These are phyloP conservation scores for Citrus hindsii DNA, from an alignment of 345 rosid genomes.

Conservation along the genomic window DNA sequence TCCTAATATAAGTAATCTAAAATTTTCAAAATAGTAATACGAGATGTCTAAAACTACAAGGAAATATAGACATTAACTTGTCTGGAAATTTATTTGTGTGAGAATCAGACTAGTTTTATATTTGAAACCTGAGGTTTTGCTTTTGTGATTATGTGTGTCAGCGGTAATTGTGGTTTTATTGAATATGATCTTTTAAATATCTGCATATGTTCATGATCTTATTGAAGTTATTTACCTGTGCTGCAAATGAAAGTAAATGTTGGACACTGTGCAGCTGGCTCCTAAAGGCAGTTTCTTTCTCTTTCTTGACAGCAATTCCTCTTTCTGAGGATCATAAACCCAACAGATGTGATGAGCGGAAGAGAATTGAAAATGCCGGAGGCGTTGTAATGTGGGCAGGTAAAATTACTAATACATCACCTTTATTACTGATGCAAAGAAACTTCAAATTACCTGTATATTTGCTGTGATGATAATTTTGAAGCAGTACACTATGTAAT, in stretches of 20 bases:
- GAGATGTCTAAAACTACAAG: not conserved
- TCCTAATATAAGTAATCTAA: no score
- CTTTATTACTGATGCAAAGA: not conserved
- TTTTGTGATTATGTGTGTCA: not conserved
- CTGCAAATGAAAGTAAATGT: not conserved
- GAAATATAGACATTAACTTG: not conserved
- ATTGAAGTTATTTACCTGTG: not conserved
- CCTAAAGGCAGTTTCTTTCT: conserved; percentile 14
- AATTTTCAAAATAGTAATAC: not conserved
- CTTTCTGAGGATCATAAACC: conserved; percentile 99
- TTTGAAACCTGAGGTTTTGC: not conserved
- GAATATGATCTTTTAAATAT: not conserved
- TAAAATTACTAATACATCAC: conserved; percentile 23
- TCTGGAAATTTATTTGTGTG: not conserved
- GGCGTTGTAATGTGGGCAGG: conserved; percentile 99
- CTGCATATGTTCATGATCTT: not conserved
- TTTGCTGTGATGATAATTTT: not conserved
- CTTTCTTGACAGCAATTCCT: conserved; percentile 62
- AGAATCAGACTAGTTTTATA: not conserved
- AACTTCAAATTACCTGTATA: conserved; percentile 3
- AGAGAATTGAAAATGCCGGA: conserved; percentile 95
- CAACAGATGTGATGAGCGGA: conserved; percentile 94
- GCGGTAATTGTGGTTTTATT: not conserved
- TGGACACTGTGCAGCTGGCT: not conserved
- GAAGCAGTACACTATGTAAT: not conserved